phyloP scores from a whole-genome alignment of 169 alveolate species.

The Condylostoma magnum region DNA sequence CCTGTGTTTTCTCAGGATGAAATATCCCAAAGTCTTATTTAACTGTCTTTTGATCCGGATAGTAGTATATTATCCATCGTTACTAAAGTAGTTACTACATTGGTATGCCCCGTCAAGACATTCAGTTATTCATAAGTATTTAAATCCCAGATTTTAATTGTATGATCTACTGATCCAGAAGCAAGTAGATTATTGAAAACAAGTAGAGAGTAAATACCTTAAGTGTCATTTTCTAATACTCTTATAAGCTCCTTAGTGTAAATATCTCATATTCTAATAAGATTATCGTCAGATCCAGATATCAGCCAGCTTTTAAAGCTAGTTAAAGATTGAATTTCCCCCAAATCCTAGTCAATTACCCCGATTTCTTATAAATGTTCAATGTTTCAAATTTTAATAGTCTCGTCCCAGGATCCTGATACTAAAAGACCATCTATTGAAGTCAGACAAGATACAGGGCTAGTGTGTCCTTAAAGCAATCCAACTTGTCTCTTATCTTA shows the following conservation, averaged over 20 bases:
- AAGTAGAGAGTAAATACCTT: neutral
- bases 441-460: neutral
- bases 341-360: neutral
- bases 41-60: neutral
- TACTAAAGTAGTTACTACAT: neutral
- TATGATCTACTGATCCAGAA: constrained; percentile 3
- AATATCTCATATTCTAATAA: neutral
- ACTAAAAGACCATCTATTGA: neutral
- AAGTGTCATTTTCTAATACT: neutral
- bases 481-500: neutral
- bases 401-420: constrained; percentile 19
- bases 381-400: neutral
- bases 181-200: neutral
- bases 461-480: constrained; percentile 6
- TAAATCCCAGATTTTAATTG: constrained; percentile 11
- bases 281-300: neutral
- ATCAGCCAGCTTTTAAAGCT: neutral
- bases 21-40: neutral
- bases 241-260: neutral
- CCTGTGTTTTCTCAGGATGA: neutral
- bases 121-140: neutral
- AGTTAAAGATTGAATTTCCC: neutral
- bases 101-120: neutral
- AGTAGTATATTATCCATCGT: neutral
- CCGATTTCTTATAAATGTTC: neutral